These are phyloP conservation scores for Pleurotus tuber-regium DNA, from an alignment of 768 basidiomycete genomes.

Conservation along the genomic window DNA sequence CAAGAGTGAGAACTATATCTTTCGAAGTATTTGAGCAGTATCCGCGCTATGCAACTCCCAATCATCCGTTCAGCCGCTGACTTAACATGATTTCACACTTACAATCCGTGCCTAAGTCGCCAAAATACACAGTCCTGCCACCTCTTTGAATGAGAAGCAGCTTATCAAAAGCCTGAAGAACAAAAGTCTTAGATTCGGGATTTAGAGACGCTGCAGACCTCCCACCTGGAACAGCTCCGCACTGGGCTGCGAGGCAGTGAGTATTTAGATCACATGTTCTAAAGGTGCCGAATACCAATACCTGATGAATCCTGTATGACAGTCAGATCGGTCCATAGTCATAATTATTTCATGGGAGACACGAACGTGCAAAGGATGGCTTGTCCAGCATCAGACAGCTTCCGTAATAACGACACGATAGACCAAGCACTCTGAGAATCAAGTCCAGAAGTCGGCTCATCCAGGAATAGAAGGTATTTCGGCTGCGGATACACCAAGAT, in stretches of 20 bases:
- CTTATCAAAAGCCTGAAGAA: no score
- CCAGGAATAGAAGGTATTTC: constrained; percentile 76
- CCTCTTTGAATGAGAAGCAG: constrained; percentile 63
- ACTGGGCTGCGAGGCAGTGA: constrained; percentile 21
- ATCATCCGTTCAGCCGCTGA: no score
- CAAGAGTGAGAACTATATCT: constrained; percentile 52
- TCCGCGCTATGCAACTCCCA: constrained; percentile 40
- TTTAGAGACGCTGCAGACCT: no score
- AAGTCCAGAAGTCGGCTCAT: constrained; percentile 88
- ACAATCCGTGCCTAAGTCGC: constrained; percentile 63
- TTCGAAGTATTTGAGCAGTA: constrained; percentile 65
- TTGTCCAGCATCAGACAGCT: constrained; percentile 78
- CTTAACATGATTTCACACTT: no score
- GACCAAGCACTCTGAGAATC: constrained; percentile 88
- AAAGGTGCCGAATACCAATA: constrained; percentile 2
- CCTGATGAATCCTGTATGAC: constrained; percentile 44
- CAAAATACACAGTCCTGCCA: constrained; percentile 59
- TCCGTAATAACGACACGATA: constrained; percentile 69
- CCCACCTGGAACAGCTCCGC: constrained; percentile 22
- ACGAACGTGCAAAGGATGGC: constrained; percentile 85
- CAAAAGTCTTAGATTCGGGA: no score
- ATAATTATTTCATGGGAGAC: constrained; percentile 21
- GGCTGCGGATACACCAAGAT: constrained; percentile 46
- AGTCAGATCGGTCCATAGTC: background rate
- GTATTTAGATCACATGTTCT: background rate